Conservation (phyloP, 331 rosid genomes). For the Pyrus hybrid region DNA sequence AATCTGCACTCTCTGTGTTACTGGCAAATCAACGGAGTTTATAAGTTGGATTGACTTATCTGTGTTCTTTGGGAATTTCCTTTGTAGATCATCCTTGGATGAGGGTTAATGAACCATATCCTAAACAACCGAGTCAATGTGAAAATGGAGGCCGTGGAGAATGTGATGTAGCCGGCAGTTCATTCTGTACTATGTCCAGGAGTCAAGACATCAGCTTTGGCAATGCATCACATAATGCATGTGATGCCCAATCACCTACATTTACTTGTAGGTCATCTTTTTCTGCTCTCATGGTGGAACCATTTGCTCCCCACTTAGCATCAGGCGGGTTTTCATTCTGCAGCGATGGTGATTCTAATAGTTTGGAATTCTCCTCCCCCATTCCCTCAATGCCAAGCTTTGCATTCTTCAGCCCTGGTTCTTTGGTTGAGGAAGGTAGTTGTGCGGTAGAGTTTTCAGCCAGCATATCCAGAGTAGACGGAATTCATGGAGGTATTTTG, state of each 20-base stretch:
- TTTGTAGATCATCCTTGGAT: constrained; percentile 73
- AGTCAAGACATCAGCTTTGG: constrained; percentile 77
- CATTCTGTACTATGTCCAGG: constrained; percentile 60
- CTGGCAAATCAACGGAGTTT: too few relatives aligned
- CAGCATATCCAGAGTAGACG: constrained; percentile 28
- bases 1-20: background rate
- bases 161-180: constrained; percentile 38
- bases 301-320: constrained; percentile 48
- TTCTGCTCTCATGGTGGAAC: constrained; percentile 56
- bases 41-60: background rate
- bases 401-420: constrained; percentile 66
- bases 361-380: constrained; percentile 45
- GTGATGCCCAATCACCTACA: constrained; percentile 56
- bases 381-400: constrained; percentile 82
- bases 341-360: constrained; percentile 32
- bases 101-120: constrained; percentile 31
- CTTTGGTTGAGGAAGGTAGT: constrained; percentile 44
- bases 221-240: constrained; percentile 31
- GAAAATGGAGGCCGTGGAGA: constrained; percentile 23
- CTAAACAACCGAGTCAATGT: constrained; percentile 29
- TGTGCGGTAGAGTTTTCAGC: constrained; percentile 45
- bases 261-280: constrained; percentile 85
- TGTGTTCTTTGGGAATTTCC: background rate
- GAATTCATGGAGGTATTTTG: constrained; percentile 40
- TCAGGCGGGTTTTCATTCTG: constrained; percentile 67